Base-by-base conservation (phyloP, 768 basidiomycete species). In the Suillus fuscotomentosus region DNA sequence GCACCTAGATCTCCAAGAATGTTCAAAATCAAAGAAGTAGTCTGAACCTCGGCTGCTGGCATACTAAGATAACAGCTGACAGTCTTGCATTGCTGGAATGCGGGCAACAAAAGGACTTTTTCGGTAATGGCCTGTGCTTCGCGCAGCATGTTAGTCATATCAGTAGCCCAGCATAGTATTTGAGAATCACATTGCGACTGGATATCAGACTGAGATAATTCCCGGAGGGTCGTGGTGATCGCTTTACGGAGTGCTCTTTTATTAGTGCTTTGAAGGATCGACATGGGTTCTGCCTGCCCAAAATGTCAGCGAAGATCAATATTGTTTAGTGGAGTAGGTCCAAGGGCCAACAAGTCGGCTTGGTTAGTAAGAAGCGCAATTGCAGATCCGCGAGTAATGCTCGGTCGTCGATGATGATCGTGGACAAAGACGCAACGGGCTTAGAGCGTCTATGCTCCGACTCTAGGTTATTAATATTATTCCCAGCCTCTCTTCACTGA, bases 51-150 rank as follows among this genome's bases (percentile, higher is more conserved):
- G 4, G 83, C 89, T 2, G 82, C 72, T 13, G 90, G 89, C 92
- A 94, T 92, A 75, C 86, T 92, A 48, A 94, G 79, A 72, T 89
- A 94, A 73, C 92, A 94, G 77, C 90, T 87, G 38, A 92, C 73
- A 5, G 79, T 78, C 60, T 74, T 80, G 60, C 81, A 82, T 45
- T 70, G 70, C 42, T 80, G 74, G 69, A 92, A 89, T 10, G 80
- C 78, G 2, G 87, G 79, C 20, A 86, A 73, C 0, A 81, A 71
- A 22, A 88, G 68, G 36, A 92, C 77, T 63, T 78, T 80, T 14
- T 74, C 71, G 7, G 81, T 73, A 60, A 91, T 81, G 38, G 68
- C 70, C 63, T 72, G 68, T 55, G 72, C 74, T 75, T 56, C 64
- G 60, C 42, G 24, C 24, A 9, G 43, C 53, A 34, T 59, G 45